These are phyloP conservation scores for Coemansia sp. DNA, from an alignment of 192 early-diverging fungal genomes.

Conservation along the genomic window DNA sequence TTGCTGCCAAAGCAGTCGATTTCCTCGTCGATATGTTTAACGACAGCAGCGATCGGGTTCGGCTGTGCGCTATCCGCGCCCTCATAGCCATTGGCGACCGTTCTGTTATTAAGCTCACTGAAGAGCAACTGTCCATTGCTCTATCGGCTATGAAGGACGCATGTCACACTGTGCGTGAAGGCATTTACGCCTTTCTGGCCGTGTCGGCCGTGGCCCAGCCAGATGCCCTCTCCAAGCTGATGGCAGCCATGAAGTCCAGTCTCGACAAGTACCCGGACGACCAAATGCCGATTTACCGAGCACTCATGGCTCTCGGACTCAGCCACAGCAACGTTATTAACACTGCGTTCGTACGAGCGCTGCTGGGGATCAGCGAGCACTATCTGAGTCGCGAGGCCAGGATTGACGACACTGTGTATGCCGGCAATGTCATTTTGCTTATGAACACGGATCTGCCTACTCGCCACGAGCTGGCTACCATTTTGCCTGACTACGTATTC, in stretches of 20 bases:
- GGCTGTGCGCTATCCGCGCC: conserved; percentile 75
- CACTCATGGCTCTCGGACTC: conserved; percentile 63
- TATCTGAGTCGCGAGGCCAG: conserved; percentile 71
- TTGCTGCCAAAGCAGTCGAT: conserved; percentile 72
- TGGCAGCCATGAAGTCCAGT: conserved; percentile 61
- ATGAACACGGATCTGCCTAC: conserved; percentile 67
- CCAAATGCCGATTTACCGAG: conserved; percentile 64
- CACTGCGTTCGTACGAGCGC: conserved; percentile 50
- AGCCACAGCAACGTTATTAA: conserved; percentile 53
- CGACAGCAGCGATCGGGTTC: conserved; percentile 86
- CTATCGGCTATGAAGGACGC: conserved; percentile 79
- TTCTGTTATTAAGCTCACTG: conserved; percentile 58
- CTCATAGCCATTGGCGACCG: conserved; percentile 68
- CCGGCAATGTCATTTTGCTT: conserved; percentile 71
- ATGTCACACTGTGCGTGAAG: conserved; percentile 59
- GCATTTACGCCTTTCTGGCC: conserved; percentile 73
- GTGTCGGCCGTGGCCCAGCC: conserved; percentile 45
- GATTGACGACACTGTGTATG: conserved; percentile 67
- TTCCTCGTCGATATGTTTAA: conserved; percentile 97
- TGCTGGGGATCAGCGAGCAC: conserved; percentile 64
- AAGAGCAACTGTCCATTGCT: conserved; percentile 71
- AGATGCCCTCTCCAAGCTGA: conserved; percentile 53
- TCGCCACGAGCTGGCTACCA: conserved; percentile 48
- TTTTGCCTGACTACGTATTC: conserved; percentile 72
- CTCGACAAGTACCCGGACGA: conserved; percentile 70